Conservation (phyloP, 306 rosid species). For the Malus orientalis region DNA sequence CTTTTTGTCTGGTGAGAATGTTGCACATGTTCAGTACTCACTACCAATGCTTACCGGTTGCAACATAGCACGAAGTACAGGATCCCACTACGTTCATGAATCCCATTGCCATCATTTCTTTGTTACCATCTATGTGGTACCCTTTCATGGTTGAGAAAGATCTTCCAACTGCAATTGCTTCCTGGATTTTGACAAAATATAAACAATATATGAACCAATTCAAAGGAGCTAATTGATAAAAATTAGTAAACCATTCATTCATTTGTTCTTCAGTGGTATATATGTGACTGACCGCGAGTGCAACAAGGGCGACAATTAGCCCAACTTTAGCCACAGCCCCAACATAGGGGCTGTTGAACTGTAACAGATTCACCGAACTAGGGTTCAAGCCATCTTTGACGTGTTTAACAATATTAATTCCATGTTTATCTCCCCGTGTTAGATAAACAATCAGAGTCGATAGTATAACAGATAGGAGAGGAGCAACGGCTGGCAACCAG, state of each 20-base stretch:
- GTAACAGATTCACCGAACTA: conserved; percentile 50
- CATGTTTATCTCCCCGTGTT: conserved; percentile 53
- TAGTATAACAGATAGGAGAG: conserved; percentile 53
- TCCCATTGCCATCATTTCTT: conserved; percentile 78
- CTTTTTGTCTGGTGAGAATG: too few species aligned
- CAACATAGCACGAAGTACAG: conserved; percentile 79
- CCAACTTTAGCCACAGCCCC: conserved; percentile 52
- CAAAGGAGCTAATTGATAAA: not conserved
- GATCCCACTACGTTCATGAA: conserved; percentile 79
- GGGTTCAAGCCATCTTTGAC: conserved; percentile 75
- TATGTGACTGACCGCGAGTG: conserved; percentile 53
- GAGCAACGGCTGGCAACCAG: conserved; percentile 78
- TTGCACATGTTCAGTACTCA: too few species aligned
- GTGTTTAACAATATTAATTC: conserved; percentile 70
- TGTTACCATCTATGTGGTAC: conserved; percentile 77
- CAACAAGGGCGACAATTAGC: conserved; percentile 57
- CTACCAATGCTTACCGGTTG: conserved; percentile 51
- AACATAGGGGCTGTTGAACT: conserved; percentile 32
- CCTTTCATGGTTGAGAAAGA: conserved; percentile 73
- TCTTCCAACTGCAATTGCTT: conserved; percentile 85
- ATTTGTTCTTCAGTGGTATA: not conserved
- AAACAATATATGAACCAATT: not conserved
- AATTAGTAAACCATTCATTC: too few species aligned
- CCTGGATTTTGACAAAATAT: conserved; percentile 30
- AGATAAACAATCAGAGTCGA: conserved; percentile 62